Conservation (phyloP, 75 land plant genomes). For the Cupressus sempervirens region DNA sequence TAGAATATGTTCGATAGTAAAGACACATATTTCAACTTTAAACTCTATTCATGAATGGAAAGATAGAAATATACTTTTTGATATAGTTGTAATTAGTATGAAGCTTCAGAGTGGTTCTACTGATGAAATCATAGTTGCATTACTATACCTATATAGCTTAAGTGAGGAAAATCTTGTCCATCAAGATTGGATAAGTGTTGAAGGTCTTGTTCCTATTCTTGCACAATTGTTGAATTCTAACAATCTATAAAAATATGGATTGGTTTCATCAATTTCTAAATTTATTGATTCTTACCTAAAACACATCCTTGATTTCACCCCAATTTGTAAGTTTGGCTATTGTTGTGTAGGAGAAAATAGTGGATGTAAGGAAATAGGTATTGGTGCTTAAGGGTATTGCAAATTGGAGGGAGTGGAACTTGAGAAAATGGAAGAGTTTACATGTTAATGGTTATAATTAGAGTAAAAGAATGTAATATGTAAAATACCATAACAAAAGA, state of each 20-base stretch:
- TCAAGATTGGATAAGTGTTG: constrained; percentile 25
- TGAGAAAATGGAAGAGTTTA: too few relatives aligned
- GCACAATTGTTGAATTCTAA: constrained; percentile 27
- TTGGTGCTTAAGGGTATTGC: too few relatives aligned
- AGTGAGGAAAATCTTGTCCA: constrained; percentile 17
- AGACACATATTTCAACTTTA: constrained; percentile 5
- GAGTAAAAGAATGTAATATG: too few relatives aligned
- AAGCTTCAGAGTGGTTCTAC: constrained; percentile 12
- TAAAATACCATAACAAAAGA: too few relatives aligned
- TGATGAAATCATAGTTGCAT: constrained; percentile 19
- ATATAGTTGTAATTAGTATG: background rate
- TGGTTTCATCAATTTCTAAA: background rate
- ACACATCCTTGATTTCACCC: background rate
- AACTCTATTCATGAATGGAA: constrained; percentile 29
- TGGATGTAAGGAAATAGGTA: constrained; percentile 26
- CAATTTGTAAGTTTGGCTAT: background rate
- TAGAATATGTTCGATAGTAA: constrained; percentile 18
- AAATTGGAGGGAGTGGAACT: too few relatives aligned
- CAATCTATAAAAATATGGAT: background rate
- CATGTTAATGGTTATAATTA: too few relatives aligned
- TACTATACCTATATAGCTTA: constrained; percentile 24
- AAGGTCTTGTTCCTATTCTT: constrained; percentile 28
- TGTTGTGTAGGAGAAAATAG: constrained; percentile 46
- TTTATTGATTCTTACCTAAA: background rate
- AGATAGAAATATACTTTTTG: constrained; percentile 13